These are phyloP conservation scores for Penicillium janthinellum DNA, from an alignment of 2,329 filamentous ascomycete genomes.

Conservation along the genomic window DNA sequence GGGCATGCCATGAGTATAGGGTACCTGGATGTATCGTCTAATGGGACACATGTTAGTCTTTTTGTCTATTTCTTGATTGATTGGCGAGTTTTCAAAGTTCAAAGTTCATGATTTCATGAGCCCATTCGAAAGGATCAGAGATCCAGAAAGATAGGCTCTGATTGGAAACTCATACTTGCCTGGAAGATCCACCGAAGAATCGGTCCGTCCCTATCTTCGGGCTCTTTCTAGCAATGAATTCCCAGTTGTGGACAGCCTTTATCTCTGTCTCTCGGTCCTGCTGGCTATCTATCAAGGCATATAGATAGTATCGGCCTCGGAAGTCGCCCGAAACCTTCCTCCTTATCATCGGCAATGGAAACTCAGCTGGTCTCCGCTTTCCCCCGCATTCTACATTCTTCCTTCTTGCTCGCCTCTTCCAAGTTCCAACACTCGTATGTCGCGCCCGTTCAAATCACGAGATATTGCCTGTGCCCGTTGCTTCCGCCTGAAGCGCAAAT, in stretches of 20 bases:
- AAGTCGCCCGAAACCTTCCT: constrained; percentile 19
- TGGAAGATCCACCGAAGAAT: too few species aligned
- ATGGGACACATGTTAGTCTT: neutral
- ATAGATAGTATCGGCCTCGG: constrained; percentile 6
- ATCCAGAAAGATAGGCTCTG: too few species aligned
- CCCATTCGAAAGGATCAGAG: too few species aligned
- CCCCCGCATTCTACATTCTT: constrained; percentile 18
- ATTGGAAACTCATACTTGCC: too few species aligned
- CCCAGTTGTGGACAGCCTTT: neutral
- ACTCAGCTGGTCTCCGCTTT: constrained; percentile 9
- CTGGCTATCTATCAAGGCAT: neutral
- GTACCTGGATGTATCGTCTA: neutral
- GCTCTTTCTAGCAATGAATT: neutral
- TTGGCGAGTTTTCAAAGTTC: neutral
- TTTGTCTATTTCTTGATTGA: too few species aligned
- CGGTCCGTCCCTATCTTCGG: too few species aligned
- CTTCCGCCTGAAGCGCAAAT: constrained; percentile 34
- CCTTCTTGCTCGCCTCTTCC: neutral
- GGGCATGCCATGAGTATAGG: neutral
- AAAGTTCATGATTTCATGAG: neutral
- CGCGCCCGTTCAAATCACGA: constrained; percentile 27
- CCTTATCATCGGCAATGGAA: constrained; percentile 19
- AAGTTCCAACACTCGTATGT: constrained; percentile 20
- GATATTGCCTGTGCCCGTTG: constrained; percentile 32
- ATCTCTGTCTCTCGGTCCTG: neutral